Evolutionary conservation across 768 basidiomycete genomes (phyloP).

Genomic region (Amanita phalloides): DNA sequence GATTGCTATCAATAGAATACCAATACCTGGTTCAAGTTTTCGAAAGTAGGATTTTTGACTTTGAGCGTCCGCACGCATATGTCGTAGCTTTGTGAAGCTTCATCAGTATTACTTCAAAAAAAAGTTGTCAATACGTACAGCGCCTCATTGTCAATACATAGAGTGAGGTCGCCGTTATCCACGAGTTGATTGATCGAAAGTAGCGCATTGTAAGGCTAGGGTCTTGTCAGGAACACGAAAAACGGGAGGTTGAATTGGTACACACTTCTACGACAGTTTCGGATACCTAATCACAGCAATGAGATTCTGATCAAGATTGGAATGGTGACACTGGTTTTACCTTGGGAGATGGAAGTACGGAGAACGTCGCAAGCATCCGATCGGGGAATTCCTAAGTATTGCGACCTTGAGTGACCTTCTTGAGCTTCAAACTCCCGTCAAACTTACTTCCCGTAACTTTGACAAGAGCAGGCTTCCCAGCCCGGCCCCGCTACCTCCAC

Average conservation of each 20-base stretch:
- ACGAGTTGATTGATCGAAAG: conserved; percentile 85
- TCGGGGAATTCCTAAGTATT: conserved; percentile 37
- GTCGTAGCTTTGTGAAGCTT: conserved; percentile 42
- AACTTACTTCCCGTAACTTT: conserved; percentile 66
- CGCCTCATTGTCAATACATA: conserved; percentile 85
- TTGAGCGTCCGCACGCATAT: conserved; percentile 59
- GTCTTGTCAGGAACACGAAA: conserved; percentile 27
- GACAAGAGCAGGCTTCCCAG: conserved; percentile 71
- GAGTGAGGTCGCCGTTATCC: conserved; percentile 75
- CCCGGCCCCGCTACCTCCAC: conserved; percentile 86
- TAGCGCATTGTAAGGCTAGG: conserved; percentile 78
- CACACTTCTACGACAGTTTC: conserved; percentile 56
- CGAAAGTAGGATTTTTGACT: conserved; percentile 50
- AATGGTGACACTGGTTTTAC: conserved; percentile 11
- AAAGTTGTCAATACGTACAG: conserved; percentile 33
- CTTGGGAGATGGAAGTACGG: conserved; percentile 43
- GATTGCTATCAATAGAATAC: neutral
- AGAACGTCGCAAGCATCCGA: conserved; percentile 45
- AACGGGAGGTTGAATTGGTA: conserved; percentile 32
- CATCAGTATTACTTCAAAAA: neutral
- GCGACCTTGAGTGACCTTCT: conserved; percentile 9
- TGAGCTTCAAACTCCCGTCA: conserved; percentile 5
- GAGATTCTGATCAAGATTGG: neutral
- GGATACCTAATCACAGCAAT: conserved; percentile 26
- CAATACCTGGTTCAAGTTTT: conserved; percentile 59